Base-by-base conservation (phyloP, 2,329 filamentous ascomycete genomes). In the Juglanconis oblonga region DNA sequence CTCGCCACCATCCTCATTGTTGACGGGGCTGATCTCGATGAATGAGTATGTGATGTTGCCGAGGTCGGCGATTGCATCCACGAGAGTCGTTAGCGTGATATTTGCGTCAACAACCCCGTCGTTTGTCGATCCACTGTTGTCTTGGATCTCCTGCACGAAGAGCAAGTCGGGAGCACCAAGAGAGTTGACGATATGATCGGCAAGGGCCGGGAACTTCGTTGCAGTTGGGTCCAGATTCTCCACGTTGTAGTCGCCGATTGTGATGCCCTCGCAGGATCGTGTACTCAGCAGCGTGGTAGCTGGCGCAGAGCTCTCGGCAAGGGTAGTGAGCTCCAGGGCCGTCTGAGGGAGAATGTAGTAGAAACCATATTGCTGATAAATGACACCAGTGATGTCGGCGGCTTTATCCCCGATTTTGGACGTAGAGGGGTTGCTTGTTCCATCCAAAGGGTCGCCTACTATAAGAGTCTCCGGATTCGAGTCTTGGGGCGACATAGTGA, bases 71-170 rank as follows among this genome's bases (percentile, higher is more conserved):
- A 90, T 66, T 14, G 81, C 81, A 2, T 75, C 69, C 0, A 77
- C 72, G 2, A 91, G 80, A 0, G 82, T 79, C 2, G 77, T 69
- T 1, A 91, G 79, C 0, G 87, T 90, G 49, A 78, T 54, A 67
- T 87, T 86, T 47, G 85, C 83, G 45, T 72, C 74, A 13, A 79
- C 77, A 47, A 80, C 77, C 62, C 81, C 86, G 65, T 89, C 80
- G 70, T 90, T 79, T 11, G 79, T 83, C 2, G 79, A 71, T 13
- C 88, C 88, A 45, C 78, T 81, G 75, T 87, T 78, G 68, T 91
- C 88, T 72, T 90, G 88, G 50, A 91, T 76, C 72, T 91, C 88
- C 70, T 91, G 88, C 3, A 91, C 67, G 68, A 89, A 89, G 59
- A 91, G 68, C 5, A 91, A 70, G 68, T 88, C 85, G 0, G 88